These are phyloP conservation scores for Leishmania martiniquensis DNA, from an alignment of 208 protist species.

Conservation along the genomic window DNA sequence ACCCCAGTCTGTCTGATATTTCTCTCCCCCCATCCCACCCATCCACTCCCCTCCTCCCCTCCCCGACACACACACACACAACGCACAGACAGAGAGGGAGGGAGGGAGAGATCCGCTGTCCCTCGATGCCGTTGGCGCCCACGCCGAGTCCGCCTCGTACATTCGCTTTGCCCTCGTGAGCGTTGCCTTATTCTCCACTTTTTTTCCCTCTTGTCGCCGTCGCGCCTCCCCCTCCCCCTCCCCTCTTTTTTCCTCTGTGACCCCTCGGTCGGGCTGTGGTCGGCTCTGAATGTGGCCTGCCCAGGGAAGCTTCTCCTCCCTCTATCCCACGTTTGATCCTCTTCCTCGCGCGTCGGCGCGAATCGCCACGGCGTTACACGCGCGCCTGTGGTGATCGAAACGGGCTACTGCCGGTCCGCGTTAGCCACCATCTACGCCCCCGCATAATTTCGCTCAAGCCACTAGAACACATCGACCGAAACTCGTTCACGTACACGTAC, in stretches of 20 bases:
- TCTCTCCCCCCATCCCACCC: background rate
- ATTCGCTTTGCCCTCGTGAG: no score
- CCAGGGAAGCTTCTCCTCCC: background rate
- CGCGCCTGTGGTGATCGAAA: background rate
- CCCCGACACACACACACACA: background rate
- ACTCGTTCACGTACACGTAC: slow-evolving; percentile 7
- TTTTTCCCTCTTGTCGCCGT: background rate
- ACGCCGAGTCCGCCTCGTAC: background rate
- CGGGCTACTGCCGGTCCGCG: background rate
- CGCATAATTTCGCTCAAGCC: background rate
- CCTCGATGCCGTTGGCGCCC: background rate
- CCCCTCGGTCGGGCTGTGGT: background rate
- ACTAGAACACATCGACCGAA: slow-evolving; percentile 9
- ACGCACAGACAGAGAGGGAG: background rate
- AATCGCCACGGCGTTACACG: background rate
- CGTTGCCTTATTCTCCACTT: no score
- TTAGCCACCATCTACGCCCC: background rate
- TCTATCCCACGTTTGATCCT: no score
- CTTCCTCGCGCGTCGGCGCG: background rate
- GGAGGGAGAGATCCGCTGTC: background rate
- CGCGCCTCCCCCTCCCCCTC: background rate
- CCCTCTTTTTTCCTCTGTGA: no score
- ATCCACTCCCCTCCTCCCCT: background rate
- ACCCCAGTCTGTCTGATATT: no score
- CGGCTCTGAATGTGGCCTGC: background rate